Conservation (phyloP, 768 basidiomycete species). For the Hydnomerulius pinastri region DNA sequence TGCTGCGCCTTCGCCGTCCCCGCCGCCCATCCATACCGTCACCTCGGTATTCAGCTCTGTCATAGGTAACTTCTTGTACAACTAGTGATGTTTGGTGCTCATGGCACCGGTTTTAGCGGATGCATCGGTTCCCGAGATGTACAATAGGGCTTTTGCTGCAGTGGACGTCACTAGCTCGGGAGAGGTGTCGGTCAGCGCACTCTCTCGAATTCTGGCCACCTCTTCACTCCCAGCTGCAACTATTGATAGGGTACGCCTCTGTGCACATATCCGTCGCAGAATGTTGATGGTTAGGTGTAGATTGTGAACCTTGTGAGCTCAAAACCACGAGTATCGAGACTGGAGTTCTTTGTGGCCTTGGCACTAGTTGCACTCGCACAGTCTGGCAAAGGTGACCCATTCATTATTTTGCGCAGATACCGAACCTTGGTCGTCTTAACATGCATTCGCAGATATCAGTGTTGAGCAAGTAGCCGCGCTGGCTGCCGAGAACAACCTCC, state of each 20-base stretch:
- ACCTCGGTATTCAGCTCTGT: conserved; percentile 64
- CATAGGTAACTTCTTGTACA: conserved; percentile 49
- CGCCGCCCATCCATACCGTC: conserved; percentile 55
- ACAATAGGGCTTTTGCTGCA: conserved; percentile 69
- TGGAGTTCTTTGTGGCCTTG: conserved; percentile 90
- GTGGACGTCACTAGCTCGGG: conserved; percentile 73
- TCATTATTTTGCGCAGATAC: background rate
- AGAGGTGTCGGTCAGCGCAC: conserved; percentile 78
- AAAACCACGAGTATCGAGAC: conserved; percentile 75
- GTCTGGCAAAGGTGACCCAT: conserved; percentile 69
- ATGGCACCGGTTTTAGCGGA: conserved; percentile 50
- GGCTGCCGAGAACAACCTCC: conserved; percentile 76
- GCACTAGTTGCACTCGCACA: conserved; percentile 89
- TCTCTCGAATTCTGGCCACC: conserved; percentile 78
- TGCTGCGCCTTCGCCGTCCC: conserved; percentile 68
- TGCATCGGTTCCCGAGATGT: conserved; percentile 78
- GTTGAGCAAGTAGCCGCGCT: conserved; percentile 80
- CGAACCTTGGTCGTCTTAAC: background rate
- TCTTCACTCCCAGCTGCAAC: conserved; percentile 80
- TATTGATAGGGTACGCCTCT: conserved; percentile 66
- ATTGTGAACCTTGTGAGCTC: conserved; percentile 90
- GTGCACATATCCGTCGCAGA: background rate
- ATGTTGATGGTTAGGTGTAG: conserved; percentile 38
- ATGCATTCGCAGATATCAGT: conserved; percentile 58
- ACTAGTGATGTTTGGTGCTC: background rate